Evolutionary conservation across 495 filamentous ascomycete species (phyloP), one percentile per base, ranked within the genome.

Genomic region (Penicillium maclennaniae): DNA sequence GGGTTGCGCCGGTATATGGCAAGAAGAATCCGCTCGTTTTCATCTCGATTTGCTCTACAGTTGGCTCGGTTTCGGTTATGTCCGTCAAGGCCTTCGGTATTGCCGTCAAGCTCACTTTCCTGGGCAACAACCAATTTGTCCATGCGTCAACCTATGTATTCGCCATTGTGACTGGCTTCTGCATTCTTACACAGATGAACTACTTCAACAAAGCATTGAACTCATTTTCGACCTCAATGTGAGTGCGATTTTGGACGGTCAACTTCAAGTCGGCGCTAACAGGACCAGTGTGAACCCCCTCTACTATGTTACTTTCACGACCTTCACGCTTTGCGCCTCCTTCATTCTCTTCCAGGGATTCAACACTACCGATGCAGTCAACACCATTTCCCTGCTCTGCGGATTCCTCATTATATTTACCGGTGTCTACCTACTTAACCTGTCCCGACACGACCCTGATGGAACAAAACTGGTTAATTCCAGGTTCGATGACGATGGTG

Each of bases 261-360:
- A 6, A 19, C 12, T 16, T 43, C 23, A 6, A 20, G n/a, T 47
- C 9, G 40, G 26, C 34, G 42, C 70, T 78, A 61, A 79, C 53
- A n/a, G 39, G 0, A 43, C 5, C 59, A 98, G 93, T 59, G 93
- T 98, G 34, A 98, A 97, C 66, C 93, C 93, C 1, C 83, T 98
- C 31, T 98, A 98, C 78, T 98, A 98, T 70, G 93, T 98, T 45
- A 97, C 92, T n/a, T 98, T 98, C 71, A 98, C 93, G 6, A 97
- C 93, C 6, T 89, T 87, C 28, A 98, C 93, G 15, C 82, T 98
- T 45, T 86, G 87, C 69, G 93, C 93, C 38, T 96, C 91, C 16
- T 97, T 97, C 75, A 96, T 97, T 66, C 88, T 98, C 36, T 98
- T 97, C 79, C 83, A 83, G 54, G 93, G 93, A 43, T 98, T 98